phyloP scores from a whole-genome alignment of 2,329 filamentous ascomycete genomes.

The Plenodomus biglobosus region DNA sequence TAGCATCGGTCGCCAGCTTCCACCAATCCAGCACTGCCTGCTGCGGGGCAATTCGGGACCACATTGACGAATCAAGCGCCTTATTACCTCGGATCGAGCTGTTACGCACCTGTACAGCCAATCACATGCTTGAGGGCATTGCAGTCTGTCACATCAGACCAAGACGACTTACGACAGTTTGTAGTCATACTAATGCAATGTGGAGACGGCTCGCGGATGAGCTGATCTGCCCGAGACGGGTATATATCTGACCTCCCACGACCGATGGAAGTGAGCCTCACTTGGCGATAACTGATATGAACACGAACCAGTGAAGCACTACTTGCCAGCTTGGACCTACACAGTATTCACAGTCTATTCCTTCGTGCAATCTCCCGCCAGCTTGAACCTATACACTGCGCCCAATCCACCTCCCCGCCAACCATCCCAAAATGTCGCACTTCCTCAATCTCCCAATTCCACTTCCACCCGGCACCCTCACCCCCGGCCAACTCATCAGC shows the following conservation, averaged over 20 bases:
- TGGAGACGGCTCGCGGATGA: conserved; percentile 1
- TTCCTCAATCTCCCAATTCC: conserved; percentile 28
- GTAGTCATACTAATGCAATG: conserved; percentile 10
- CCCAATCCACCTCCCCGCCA: no score
- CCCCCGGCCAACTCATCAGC: conserved; percentile 33
- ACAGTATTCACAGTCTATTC: no score
- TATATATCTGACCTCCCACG: not conserved
- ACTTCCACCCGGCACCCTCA: conserved; percentile 22
- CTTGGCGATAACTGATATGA: no score
- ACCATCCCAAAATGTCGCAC: conserved; percentile 16
- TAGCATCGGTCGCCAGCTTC: conserved; percentile 5
- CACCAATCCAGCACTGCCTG: conserved; percentile 18
- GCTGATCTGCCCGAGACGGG: not conserved
- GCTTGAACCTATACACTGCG: no score
- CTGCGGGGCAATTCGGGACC: conserved; percentile 16
- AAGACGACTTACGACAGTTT: conserved; percentile 1
- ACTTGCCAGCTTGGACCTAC: not conserved
- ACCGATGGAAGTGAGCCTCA: not conserved
- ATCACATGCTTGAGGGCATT: conserved; percentile 21
- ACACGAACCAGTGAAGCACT: no score
- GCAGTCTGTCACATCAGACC: conserved; percentile 3
- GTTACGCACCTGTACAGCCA: conserved; percentile 20
- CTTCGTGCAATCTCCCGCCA: no score
- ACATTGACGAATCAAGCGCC: not conserved
- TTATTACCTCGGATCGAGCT: conserved; percentile 12